Conservation (phyloP, 2,329 filamentous ascomycete species). For the Aspergillus sp. region DNA sequence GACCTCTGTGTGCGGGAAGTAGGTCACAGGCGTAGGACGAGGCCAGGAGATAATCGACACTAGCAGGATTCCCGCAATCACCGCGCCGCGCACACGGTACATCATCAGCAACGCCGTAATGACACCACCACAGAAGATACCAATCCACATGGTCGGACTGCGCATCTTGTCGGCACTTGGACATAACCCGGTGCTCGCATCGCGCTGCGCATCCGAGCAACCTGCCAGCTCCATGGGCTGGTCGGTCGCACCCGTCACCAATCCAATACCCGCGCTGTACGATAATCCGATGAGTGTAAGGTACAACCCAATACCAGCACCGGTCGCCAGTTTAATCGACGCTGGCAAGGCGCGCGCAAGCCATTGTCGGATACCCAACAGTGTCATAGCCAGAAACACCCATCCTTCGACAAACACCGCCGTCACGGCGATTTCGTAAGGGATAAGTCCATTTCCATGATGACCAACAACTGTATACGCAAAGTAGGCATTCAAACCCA, state of each 20-base stretch:
- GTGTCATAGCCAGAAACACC: constrained; percentile 72
- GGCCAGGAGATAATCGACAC: constrained; percentile 89
- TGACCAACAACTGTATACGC: constrained; percentile 73
- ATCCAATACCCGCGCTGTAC: constrained; percentile 74
- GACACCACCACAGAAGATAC: constrained; percentile 78
- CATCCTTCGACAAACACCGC: constrained; percentile 85
- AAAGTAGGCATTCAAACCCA: constrained; percentile 85
- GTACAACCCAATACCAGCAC: constrained; percentile 79
- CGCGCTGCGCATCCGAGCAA: constrained; percentile 51
- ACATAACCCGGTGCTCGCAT: constrained; percentile 48
- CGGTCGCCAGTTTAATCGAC: constrained; percentile 80
- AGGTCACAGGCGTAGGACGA: constrained; percentile 65
- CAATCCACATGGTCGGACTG: constrained; percentile 76
- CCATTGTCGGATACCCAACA: constrained; percentile 81
- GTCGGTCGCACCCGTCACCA: constrained; percentile 60
- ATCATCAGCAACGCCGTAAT: constrained; percentile 74
- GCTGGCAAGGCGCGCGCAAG: constrained; percentile 74
- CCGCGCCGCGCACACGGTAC: constrained; percentile 79
- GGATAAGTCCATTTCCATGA: constrained; percentile 65
- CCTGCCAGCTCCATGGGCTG: constrained; percentile 72
- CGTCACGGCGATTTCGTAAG: constrained; percentile 69
- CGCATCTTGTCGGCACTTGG: constrained; percentile 66
- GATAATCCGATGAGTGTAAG: constrained; percentile 59
- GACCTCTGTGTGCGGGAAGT: constrained; percentile 65
- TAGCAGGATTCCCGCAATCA: constrained; percentile 74